Evolutionary conservation across 2,329 filamentous ascomycete genomes (phyloP).

Genomic region (Talaromyces rugulosus): DNA sequence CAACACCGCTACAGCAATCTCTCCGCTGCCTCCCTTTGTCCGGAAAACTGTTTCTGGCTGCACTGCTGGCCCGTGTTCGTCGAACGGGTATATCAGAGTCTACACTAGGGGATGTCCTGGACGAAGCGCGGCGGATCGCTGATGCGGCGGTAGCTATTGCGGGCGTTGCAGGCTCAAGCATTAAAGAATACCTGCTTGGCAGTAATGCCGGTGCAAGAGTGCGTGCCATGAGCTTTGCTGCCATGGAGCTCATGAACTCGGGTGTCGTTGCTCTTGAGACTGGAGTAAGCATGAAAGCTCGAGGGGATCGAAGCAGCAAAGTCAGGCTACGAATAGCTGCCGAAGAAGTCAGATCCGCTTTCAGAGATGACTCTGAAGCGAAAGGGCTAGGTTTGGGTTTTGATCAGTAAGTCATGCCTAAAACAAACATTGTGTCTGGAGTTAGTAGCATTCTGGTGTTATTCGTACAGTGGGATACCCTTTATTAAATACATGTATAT

Average conservation of each 20-base stretch:
- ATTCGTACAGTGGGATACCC: not conserved
- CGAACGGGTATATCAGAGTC: slow-evolving; percentile 84
- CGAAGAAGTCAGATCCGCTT: slow-evolving; percentile 83
- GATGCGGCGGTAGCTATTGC: slow-evolving; percentile 38
- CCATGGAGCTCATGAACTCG: slow-evolving; percentile 78
- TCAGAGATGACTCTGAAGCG: slow-evolving; percentile 83
- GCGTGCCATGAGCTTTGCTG: slow-evolving; percentile 64
- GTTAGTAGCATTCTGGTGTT: not conserved
- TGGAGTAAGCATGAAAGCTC: slow-evolving; percentile 23
- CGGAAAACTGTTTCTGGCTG: slow-evolving; percentile 80
- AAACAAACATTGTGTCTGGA: not conserved
- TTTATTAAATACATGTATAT: not conserved
- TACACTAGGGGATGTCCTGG: slow-evolving; percentile 80
- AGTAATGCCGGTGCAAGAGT: slow-evolving; percentile 43
- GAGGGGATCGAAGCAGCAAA: slow-evolving; percentile 78
- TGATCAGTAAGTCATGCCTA: slow-evolving; percentile 22
- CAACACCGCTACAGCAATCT: slow-evolving; percentile 85
- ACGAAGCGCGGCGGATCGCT: slow-evolving; percentile 71
- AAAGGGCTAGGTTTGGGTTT: slow-evolving; percentile 66
- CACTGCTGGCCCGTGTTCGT: slow-evolving; percentile 71
- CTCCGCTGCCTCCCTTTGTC: slow-evolving; percentile 76
- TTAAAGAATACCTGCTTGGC: slow-evolving; percentile 58
- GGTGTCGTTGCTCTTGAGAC: slow-evolving; percentile 79
- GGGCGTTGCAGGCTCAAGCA: slow-evolving; percentile 53
- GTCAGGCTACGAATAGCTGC: slow-evolving; percentile 81